Evolutionary conservation across 1,284 basidiomycete genomes (phyloP).

Genomic region (Lentinula novae-zelandiae): DNA sequence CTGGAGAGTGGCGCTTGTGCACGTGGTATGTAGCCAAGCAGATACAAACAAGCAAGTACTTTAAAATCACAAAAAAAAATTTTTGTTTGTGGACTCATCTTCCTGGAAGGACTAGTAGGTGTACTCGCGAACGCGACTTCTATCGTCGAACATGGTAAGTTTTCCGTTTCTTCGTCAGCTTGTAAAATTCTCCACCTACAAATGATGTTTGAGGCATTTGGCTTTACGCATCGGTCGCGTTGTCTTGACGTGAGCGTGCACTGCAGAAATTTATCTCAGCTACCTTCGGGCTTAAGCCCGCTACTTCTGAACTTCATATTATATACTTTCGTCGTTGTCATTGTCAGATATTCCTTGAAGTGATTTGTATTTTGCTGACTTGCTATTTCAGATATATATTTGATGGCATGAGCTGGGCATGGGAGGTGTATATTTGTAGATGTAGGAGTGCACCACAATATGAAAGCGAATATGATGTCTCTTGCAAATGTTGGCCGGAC

Average conservation of each 20-base stretch:
- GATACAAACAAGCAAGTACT: not conserved
- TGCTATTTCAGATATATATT: too few relatives aligned
- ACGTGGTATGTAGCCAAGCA: not conserved
- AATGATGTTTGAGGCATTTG: slow-evolving; percentile 92
- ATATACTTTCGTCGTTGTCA: too few relatives aligned
- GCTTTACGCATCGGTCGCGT: slow-evolving; percentile 58
- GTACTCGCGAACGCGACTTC: not conserved
- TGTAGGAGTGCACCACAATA: too few relatives aligned
- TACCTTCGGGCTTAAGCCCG: slow-evolving; percentile 44
- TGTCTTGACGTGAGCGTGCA: slow-evolving; percentile 33
- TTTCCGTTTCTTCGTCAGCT: not conserved
- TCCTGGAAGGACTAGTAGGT: not conserved
- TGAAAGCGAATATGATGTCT: too few relatives aligned
- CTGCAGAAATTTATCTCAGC: slow-evolving; percentile 48
- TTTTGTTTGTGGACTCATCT: not conserved
- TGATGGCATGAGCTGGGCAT: too few relatives aligned
- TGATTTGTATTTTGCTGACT: too few relatives aligned
- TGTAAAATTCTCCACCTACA: slow-evolving; percentile 14
- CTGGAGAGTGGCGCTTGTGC: not conserved
- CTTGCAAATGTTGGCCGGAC: too few relatives aligned
- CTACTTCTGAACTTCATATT: slow-evolving; percentile 37
- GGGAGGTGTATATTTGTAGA: too few relatives aligned
- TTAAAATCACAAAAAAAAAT: not conserved
- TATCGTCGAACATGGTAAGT: slow-evolving; percentile 21
- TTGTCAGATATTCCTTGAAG: too few relatives aligned